Conservation (phyloP, 2,329 filamentous ascomycete genomes). For the Fusarium vanettenii region DNA sequence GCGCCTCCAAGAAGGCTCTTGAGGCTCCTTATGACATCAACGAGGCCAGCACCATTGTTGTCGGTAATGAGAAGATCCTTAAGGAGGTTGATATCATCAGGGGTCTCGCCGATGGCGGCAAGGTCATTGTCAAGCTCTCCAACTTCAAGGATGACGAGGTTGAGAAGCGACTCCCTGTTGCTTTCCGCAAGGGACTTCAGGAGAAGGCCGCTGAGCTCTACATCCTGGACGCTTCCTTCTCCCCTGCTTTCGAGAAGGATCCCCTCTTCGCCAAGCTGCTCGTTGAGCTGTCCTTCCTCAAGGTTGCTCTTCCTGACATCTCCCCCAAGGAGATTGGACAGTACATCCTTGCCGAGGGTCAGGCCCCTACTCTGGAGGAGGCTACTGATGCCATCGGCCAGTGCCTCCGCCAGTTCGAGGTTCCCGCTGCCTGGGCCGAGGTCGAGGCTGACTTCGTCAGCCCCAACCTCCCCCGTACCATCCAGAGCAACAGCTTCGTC, state of each 20-base stretch:
- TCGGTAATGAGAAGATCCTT: slow-evolving; percentile 84
- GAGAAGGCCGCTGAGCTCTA: slow-evolving; percentile 78
- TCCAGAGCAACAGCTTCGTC: slow-evolving; percentile 85
- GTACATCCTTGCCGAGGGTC: slow-evolving; percentile 69
- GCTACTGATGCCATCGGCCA: slow-evolving; percentile 75
- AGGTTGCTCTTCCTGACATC: slow-evolving; percentile 76
- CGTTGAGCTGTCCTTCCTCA: slow-evolving; percentile 85
- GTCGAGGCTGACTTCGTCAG: slow-evolving; percentile 64
- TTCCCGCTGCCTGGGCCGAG: slow-evolving; percentile 84
- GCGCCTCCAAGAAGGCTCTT: slow-evolving; percentile 83
- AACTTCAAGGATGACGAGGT: slow-evolving; percentile 88
- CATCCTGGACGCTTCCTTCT: slow-evolving; percentile 77
- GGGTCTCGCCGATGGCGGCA: slow-evolving; percentile 76
- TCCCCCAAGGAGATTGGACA: slow-evolving; percentile 73
- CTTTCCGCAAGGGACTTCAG: slow-evolving; percentile 77
- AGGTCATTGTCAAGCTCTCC: slow-evolving; percentile 79
- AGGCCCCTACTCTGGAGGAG: slow-evolving; percentile 62
- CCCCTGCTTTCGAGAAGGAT: slow-evolving; percentile 75
- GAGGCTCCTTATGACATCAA: slow-evolving; percentile 86
- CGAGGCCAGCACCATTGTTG: slow-evolving; percentile 80
- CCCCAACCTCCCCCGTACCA: slow-evolving; percentile 68
- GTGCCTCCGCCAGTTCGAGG: slow-evolving; percentile 77
- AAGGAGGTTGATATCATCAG: slow-evolving; percentile 80
- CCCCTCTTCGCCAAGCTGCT: slow-evolving; percentile 74
- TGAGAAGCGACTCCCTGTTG: slow-evolving; percentile 83